phyloP scores from a whole-genome alignment of 352 stramenopile genomes.

The Thalassiosira sp. region DNA sequence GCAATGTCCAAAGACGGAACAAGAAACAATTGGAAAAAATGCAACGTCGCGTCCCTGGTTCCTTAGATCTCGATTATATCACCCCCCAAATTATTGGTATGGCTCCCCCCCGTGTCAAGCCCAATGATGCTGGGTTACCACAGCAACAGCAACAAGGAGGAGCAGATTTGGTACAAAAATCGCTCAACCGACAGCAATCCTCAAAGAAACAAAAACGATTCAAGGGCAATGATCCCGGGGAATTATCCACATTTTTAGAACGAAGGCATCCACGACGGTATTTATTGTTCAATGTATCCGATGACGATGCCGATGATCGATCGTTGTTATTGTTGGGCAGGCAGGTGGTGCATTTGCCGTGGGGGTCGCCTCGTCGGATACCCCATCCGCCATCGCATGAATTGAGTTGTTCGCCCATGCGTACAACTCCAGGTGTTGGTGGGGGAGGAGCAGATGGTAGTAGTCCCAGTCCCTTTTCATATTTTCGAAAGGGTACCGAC shows the following conservation, averaged over 20 bases:
- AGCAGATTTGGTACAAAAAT: not conserved
- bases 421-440: not conserved
- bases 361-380: conserved; percentile 52
- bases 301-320: conserved; percentile 60
- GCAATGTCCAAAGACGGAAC: too few species aligned
- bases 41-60: conserved; percentile 38
- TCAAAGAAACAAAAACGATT: conserved; percentile 13
- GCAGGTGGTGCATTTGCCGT: conserved; percentile 71
- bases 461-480: conserved; percentile 4
- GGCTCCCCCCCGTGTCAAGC: conserved; percentile 31
- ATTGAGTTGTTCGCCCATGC: too few species aligned
- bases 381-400: too few species aligned
- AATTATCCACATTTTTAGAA: conserved; percentile 63
- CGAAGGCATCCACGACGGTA: conserved; percentile 55
- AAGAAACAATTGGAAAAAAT: conserved; percentile 44
- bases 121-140: not conserved
- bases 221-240: conserved; percentile 56
- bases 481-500: not conserved
- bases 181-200: conserved; percentile 6
- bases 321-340: conserved; percentile 58
- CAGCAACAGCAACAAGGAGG: conserved; percentile 6
- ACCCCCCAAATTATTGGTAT: conserved; percentile 60
- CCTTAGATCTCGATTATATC: conserved; percentile 63
- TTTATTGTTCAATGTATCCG: conserved; percentile 63
- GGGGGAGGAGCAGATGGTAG: not conserved